Evolutionary conservation across 2,329 filamentous ascomycete species (phyloP).

Genomic region (Dothideomycetes sp.): DNA sequence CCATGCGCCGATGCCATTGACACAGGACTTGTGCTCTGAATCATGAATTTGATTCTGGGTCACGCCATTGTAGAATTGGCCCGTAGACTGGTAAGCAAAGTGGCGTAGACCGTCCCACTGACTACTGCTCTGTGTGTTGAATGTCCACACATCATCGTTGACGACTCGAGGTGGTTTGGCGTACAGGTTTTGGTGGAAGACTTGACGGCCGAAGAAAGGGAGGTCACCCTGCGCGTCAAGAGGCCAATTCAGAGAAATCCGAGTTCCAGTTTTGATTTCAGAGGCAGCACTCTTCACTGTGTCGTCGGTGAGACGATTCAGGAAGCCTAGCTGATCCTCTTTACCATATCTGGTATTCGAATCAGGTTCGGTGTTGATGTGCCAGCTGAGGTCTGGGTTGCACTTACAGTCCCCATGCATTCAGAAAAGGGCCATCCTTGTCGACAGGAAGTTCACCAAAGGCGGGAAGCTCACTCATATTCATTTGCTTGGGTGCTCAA

Average conservation of each 20-base stretch:
- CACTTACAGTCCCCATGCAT: constrained; percentile 27
- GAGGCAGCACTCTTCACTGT: constrained; percentile 35
- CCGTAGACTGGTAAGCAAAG: constrained; percentile 37
- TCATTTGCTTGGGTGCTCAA: background rate
- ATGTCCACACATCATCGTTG: constrained; percentile 50
- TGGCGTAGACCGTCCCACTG: constrained; percentile 49
- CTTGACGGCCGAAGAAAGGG: constrained; percentile 45
- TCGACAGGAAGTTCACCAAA: constrained; percentile 39
- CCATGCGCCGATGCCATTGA: constrained; percentile 38
- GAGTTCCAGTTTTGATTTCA: constrained; percentile 43
- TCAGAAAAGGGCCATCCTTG: constrained; percentile 34
- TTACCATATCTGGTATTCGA: constrained; percentile 46
- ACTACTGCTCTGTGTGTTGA: constrained; percentile 48
- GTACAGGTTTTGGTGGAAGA: constrained; percentile 44
- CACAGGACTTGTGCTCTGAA: constrained; percentile 20
- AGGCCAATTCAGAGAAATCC: constrained; percentile 50
- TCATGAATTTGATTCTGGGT: constrained; percentile 31
- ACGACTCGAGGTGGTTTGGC: constrained; percentile 41
- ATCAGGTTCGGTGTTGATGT: constrained; percentile 28
- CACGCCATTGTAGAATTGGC: constrained; percentile 23
- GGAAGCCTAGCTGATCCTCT: constrained; percentile 47
- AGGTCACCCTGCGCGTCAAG: constrained; percentile 42
- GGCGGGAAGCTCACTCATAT: constrained; percentile 25
- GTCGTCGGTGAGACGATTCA: constrained; percentile 49
- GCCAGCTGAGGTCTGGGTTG: background rate